Conservation (phyloP, 1,284 basidiomycete genomes). For the Gomphus sp. region DNA sequence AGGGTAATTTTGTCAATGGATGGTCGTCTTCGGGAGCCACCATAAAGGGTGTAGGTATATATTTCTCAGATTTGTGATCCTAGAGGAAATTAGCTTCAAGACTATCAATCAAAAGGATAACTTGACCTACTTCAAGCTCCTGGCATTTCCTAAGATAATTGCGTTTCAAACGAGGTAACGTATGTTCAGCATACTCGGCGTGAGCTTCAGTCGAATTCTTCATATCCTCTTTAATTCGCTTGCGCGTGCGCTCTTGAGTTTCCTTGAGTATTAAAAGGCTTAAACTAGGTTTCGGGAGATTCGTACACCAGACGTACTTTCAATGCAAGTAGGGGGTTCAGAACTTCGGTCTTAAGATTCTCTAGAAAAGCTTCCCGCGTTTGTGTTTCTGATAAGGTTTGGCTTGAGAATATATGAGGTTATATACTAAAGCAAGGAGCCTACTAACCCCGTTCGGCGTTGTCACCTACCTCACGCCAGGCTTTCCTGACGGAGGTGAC, state of each 20-base stretch:
- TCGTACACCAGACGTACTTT: conserved; percentile 38
- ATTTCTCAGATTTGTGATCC: conserved; percentile 48
- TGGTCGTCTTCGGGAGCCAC: conserved; percentile 20
- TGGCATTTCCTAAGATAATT: conserved; percentile 73
- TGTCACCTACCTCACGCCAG: conserved; percentile 80
- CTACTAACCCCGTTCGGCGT: conserved; percentile 62
- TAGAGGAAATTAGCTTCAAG: conserved; percentile 18
- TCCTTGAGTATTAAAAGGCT: conserved; percentile 39
- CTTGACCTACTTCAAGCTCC: conserved; percentile 59
- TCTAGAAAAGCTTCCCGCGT: conserved; percentile 67
- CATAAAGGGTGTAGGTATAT: not conserved
- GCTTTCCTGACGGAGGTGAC: conserved; percentile 53
- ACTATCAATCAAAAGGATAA: not conserved
- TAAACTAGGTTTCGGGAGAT: conserved; percentile 3
- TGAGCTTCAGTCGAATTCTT: conserved; percentile 68
- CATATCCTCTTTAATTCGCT: conserved; percentile 83
- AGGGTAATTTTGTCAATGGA: conserved; percentile 24
- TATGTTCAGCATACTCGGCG: conserved; percentile 67
- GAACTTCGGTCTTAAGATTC: conserved; percentile 62
- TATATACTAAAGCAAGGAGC: not conserved
- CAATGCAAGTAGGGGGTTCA: conserved; percentile 54
- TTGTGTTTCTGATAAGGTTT: conserved; percentile 55
- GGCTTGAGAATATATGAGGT: conserved; percentile 7
- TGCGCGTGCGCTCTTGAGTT: conserved; percentile 78
- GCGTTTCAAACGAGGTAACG: conserved; percentile 69